A percentile compares a stretch with the other conserved stretches of the same genome.
phyloP scores from a whole-genome alignment of 352 stramenopile species.

The Phytophthora lateralis region DNA sequence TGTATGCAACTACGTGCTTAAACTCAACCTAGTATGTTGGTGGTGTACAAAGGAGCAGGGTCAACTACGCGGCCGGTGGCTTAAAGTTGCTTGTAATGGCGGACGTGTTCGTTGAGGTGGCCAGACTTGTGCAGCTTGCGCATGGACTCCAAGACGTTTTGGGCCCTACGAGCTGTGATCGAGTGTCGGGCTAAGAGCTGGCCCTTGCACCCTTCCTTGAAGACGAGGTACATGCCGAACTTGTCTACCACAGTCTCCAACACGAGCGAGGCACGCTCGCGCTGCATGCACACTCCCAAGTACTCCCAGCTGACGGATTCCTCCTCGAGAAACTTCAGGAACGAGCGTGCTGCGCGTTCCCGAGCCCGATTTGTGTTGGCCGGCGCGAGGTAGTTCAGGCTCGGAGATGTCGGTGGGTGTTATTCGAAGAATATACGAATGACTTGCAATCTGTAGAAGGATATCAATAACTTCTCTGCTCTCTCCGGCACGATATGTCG shows the following conservation, averaged over 20 bases:
- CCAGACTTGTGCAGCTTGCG: conserved; percentile 7
- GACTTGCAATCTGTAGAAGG: too few relatives aligned
- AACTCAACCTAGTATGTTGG: background rate
- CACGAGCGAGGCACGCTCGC: background rate
- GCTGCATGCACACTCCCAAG: background rate
- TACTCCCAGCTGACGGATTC: too few relatives aligned
- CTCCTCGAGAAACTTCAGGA: background rate
- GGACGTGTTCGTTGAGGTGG: background rate
- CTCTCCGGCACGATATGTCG: too few relatives aligned
- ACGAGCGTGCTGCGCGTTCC: conserved; percentile 16
- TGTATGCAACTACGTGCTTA: background rate
- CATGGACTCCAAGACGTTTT: conserved; percentile 19
- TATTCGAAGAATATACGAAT: too few relatives aligned
- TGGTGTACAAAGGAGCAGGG: background rate
- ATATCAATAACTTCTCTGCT: too few relatives aligned
- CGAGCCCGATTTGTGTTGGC: conserved; percentile 26
- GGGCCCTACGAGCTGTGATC: background rate
- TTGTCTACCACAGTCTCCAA: conserved; percentile 22
- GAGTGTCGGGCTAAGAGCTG: conserved; percentile 22
- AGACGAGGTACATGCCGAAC: conserved; percentile 27
- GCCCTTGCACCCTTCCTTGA: conserved; percentile 15
- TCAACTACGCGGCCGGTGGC: background rate
- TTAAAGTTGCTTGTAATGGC: conserved; percentile 6
- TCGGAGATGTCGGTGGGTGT: background rate
- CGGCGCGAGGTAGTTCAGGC: conserved; percentile 13